These are phyloP conservation scores for Pyrus bretschneideri DNA, from an alignment of 306 rosid genomes.

Conservation along the genomic window DNA sequence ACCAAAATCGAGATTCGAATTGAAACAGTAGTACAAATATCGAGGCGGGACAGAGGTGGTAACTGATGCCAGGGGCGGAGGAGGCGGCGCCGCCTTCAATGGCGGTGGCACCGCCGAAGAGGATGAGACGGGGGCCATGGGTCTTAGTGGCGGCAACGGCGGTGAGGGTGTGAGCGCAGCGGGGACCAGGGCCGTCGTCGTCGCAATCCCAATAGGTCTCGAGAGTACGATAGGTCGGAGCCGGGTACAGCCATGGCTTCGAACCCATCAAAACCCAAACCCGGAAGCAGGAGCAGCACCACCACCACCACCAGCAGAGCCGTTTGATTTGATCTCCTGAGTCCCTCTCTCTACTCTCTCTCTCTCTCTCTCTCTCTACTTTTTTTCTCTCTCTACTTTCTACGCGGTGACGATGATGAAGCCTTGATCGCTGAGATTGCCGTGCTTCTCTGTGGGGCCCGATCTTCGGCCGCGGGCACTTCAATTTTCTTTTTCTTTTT, in stretches of 20 bases:
- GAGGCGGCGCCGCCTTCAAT: slow-evolving; percentile 84
- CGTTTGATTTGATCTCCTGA: not conserved
- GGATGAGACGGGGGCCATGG: slow-evolving; percentile 76
- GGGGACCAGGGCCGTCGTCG: slow-evolving; percentile 92
- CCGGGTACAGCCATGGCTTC: slow-evolving; percentile 89
- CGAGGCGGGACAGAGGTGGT: not conserved
- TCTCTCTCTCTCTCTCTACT: not conserved
- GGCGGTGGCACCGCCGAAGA: slow-evolving; percentile 96
- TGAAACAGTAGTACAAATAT: not conserved
- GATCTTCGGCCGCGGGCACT: slow-evolving; percentile 8
- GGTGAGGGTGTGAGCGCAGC: slow-evolving; percentile 85
- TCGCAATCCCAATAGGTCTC: slow-evolving; percentile 82
- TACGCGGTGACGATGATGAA: not conserved
- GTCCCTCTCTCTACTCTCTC: not conserved
- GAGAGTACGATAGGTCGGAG: slow-evolving; percentile 60
- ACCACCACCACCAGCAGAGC: not conserved
- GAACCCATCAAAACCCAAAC: slow-evolving; percentile 50
- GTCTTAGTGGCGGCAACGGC: slow-evolving; percentile 85
- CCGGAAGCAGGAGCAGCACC: not conserved
- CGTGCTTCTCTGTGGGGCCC: slow-evolving; percentile 10
- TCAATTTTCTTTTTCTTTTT: not conserved
- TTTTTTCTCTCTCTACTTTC: not conserved
- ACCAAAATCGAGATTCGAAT: not conserved
- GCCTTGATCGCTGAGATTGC: not conserved
- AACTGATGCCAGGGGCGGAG: slow-evolving; percentile 89